These are phyloP conservation scores for Sphagnum fallax DNA, from an alignment of 228 moss, liverwort and hornwort genomes.

Conservation along the genomic window DNA sequence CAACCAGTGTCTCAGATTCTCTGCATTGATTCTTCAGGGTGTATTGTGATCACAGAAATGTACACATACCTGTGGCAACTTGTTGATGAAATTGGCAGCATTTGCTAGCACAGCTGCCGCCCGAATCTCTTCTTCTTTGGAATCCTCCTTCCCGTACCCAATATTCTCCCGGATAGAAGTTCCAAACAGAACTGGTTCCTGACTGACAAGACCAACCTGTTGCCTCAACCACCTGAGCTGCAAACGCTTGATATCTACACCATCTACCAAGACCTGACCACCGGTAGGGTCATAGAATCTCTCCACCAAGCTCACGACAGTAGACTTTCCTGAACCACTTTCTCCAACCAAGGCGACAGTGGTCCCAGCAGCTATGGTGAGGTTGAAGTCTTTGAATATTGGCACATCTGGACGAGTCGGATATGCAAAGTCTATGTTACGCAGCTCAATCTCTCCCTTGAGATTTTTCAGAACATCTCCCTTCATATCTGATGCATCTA, in stretches of 20 bases:
- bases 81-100: conserved; percentile 73
- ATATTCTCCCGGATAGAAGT: conserved; percentile 83
- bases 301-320: conserved; percentile 83
- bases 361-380: conserved; percentile 61
- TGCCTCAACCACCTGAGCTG: conserved; percentile 82
- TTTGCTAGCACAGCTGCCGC: conserved; percentile 69
- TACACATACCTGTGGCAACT: conserved; percentile 49
- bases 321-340: conserved; percentile 88
- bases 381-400: conserved; percentile 66
- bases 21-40: too few species aligned
- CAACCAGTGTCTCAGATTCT: not conserved
- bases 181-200: conserved; percentile 86
- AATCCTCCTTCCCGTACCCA: conserved; percentile 66
- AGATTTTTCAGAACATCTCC: conserved; percentile 35
- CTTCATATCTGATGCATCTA: conserved; percentile 51
- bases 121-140: conserved; percentile 68
- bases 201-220: conserved; percentile 88
- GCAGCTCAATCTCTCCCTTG: conserved; percentile 68
- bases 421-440: conserved; percentile 66
- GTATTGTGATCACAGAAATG: not conserved
- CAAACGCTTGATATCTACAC: conserved; percentile 62
- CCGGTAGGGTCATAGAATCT: conserved; percentile 81
- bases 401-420: conserved; percentile 73
- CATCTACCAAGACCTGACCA: conserved; percentile 75
- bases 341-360: conserved; percentile 90